Conservation (phyloP, 768 basidiomycete genomes). For the Mycena vitilis region DNA sequence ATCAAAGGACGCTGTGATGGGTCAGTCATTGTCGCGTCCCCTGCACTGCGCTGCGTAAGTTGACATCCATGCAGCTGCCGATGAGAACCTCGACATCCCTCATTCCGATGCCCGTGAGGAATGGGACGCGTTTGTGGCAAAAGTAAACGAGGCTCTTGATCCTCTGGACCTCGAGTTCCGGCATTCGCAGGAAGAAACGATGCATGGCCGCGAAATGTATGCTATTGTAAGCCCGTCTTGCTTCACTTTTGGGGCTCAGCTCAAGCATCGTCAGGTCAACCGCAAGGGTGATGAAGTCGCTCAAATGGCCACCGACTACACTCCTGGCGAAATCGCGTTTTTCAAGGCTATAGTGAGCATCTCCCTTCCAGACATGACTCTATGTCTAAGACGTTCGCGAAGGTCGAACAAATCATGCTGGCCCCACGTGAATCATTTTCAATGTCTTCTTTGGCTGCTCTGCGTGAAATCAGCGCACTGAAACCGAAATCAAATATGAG, state of each 20-base stretch:
- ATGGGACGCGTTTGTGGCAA: constrained; percentile 71
- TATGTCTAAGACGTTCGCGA: constrained; percentile 8
- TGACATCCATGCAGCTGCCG: constrained; percentile 54
- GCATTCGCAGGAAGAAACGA: constrained; percentile 69
- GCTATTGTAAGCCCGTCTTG: constrained; percentile 66
- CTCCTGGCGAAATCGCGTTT: constrained; percentile 80
- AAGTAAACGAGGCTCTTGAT: constrained; percentile 73
- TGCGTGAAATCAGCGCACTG: constrained; percentile 74
- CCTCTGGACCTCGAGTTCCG: constrained; percentile 81
- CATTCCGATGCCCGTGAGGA: constrained; percentile 54
- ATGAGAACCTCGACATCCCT: constrained; percentile 61
- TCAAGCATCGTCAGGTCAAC: constrained; percentile 70
- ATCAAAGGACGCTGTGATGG: constrained; percentile 74
- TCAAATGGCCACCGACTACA: constrained; percentile 88
- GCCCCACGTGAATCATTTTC: constrained; percentile 81
- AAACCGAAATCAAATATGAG: constrained; percentile 72
- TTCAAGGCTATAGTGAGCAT: constrained; percentile 82
- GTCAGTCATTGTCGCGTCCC: constrained; percentile 50
- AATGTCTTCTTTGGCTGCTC: constrained; percentile 79
- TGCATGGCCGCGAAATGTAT: constrained; percentile 68
- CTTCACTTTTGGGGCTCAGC: background rate
- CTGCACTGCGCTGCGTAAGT: constrained; percentile 16
- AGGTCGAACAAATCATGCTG: constrained; percentile 92
- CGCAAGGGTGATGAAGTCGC: constrained; percentile 83
- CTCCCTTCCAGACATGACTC: background rate